Conservation (phyloP, 768 basidiomycete species). For the Kwoniella sp. region DNA sequence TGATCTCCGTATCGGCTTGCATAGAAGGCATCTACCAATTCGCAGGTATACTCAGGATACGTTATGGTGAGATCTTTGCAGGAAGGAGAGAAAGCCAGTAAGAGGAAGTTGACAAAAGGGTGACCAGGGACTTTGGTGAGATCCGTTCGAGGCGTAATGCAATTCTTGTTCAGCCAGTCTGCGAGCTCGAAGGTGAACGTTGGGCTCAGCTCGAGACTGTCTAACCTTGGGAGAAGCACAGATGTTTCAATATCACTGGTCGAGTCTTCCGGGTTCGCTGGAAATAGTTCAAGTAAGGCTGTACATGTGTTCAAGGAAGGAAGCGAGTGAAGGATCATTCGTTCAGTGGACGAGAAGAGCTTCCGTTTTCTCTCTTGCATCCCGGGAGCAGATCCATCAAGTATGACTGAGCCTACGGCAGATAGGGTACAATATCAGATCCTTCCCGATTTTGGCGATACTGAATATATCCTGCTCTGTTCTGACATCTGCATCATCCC, state of each 20-base stretch:
- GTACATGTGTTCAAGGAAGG: too few relatives aligned
- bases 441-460: too few relatives aligned
- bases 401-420: too few relatives aligned
- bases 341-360: too few relatives aligned
- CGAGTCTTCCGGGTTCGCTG: too few relatives aligned
- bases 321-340: too few relatives aligned
- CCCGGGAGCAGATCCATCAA: too few relatives aligned
- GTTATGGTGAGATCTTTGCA: background rate
- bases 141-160: background rate
- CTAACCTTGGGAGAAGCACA: background rate
- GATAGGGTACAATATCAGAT: too few relatives aligned
- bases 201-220: background rate
- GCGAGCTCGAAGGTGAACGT: slow-evolving; percentile 6
- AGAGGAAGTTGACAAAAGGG: slow-evolving; percentile 5
- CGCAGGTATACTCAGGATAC: background rate
- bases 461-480: too few relatives aligned
- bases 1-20: background rate
- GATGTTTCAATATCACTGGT: background rate
- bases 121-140: background rate
- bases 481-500: too few relatives aligned
- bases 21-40: background rate
- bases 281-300: too few relatives aligned
- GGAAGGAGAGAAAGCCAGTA: background rate
- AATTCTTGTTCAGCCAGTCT: slow-evolving; percentile 4
- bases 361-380: too few relatives aligned